Evolutionary conservation across 1,139 yeast genomes (phyloP).

Genomic region (Taphrina sp.): DNA sequence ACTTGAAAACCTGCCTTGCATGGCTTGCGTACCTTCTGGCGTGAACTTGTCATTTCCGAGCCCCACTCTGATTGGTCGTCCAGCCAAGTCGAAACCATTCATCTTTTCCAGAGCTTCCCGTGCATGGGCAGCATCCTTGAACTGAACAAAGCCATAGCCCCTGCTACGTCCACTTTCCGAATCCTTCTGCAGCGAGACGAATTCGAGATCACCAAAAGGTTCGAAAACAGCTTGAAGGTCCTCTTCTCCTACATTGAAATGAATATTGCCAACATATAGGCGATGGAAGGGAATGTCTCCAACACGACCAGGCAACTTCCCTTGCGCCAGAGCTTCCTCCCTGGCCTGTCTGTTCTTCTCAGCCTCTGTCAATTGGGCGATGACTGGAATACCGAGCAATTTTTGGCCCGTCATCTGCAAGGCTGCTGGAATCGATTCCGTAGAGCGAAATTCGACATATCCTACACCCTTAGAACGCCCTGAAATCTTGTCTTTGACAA

Average conservation of each 20-base stretch:
- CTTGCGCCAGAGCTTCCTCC: constrained; percentile 34
- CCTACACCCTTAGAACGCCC: constrained; percentile 47
- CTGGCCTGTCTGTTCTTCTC: constrained; percentile 45
- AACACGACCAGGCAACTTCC: constrained; percentile 15
- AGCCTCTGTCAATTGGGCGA: constrained; percentile 46
- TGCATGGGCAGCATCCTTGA: constrained; percentile 41
- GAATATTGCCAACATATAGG: constrained; percentile 45
- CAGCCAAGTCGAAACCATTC: constrained; percentile 45
- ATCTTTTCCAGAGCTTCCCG: constrained; percentile 43
- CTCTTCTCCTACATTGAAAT: constrained; percentile 43
- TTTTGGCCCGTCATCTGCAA: constrained; percentile 45
- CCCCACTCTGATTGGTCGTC: constrained; percentile 44
- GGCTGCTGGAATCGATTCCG: constrained; percentile 44
- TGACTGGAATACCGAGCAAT: constrained; percentile 45
- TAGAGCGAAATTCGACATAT: constrained; percentile 45
- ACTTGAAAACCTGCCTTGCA: constrained; percentile 23
- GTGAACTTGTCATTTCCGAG: constrained; percentile 42
- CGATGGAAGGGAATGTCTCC: constrained; percentile 41
- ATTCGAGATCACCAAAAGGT: constrained; percentile 44
- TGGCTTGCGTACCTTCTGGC: constrained; percentile 31
- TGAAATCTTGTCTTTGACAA: constrained; percentile 45
- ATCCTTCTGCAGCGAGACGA: constrained; percentile 43
- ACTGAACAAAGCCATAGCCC: constrained; percentile 46
- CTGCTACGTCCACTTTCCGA: constrained; percentile 44
- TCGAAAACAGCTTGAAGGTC: constrained; percentile 44